phyloP scores from a whole-genome alignment of 169 alveolate species.

The Cystoisospora suis region DNA sequence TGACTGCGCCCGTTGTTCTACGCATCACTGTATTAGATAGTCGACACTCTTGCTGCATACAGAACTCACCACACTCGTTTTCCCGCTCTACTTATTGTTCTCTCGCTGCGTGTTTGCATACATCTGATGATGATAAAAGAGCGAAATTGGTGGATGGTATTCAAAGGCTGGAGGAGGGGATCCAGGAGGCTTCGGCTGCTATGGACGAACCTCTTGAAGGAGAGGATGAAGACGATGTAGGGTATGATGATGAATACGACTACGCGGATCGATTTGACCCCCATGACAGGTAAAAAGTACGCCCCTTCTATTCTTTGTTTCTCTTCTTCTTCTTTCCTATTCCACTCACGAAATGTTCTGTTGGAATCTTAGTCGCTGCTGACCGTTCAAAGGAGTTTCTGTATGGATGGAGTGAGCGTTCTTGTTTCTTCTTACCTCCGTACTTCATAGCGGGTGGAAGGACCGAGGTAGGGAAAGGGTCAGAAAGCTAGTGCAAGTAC shows the following conservation, averaged over 20 bases:
- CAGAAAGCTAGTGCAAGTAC: too few relatives aligned
- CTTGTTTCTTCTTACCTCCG: too few relatives aligned
- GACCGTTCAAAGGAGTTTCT: neutral
- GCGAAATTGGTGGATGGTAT: constrained; percentile 54
- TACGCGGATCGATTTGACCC: constrained; percentile 62
- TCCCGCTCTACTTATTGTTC: neutral
- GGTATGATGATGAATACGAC: constrained; percentile 59
- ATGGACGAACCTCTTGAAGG: constrained; percentile 48
- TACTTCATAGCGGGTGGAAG: too few relatives aligned
- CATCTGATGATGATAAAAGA: too few relatives aligned
- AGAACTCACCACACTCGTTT: neutral
- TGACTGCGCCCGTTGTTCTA: neutral
- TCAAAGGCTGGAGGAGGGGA: constrained; percentile 47
- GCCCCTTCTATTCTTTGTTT: neutral
- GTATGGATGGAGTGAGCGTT: neutral
- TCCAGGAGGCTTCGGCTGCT: constrained; percentile 46
- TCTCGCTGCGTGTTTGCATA: too few relatives aligned
- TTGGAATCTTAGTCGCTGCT: too few relatives aligned
- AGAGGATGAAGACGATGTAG: constrained; percentile 44
- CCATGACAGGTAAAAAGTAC: constrained; percentile 49
- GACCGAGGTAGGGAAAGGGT: too few relatives aligned
- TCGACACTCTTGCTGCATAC: neutral
- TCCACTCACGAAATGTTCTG: neutral
- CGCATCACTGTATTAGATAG: neutral
- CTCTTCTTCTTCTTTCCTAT: neutral